Evolutionary conservation across 768 basidiomycete genomes (phyloP), one percentile per base, ranked within the genome.

Genomic region (Rhizopogon vesiculosus): DNA sequence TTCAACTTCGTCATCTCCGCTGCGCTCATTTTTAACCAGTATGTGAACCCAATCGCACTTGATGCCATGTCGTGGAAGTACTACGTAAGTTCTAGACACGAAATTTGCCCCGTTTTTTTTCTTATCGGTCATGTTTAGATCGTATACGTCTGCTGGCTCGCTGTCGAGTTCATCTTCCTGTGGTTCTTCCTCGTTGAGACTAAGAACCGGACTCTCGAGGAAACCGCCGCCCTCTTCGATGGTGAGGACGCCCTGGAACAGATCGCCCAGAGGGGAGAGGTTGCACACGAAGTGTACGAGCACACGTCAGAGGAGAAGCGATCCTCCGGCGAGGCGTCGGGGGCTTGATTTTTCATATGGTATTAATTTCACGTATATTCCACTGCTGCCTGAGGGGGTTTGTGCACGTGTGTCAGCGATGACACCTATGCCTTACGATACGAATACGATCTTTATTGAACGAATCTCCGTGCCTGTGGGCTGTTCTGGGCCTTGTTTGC

Each of bases 21-120:
- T 54, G 80, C 91, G 6, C 83, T 93, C 61, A 89, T 95, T 69
- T 91, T 95, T 73, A 93, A 92, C 68, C 91, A 91, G 72, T 91
- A 92, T 65, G 83, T 86, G 68, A 93, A 93, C 75, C 91, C 90
- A 38, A 80, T 91, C 67, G 89, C 88, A 35, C 75, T 91, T 42
- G 76, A 77, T 5, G 55, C 65, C 39, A 73, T 91, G 49, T 74
- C 66, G 53, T 91, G 90, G 90, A 89, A 85, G 66, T 91, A 90
- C 76, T 89, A 89, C 67, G 78, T 83, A 54, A 51, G 79, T 72
- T 6, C 12, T 19, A 16, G 13, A 4, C 15, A 13, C 10, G 41
- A 5, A 8, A 10, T 5, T 48, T 18, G 19, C 6, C 31, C 9
- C 39, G 15, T 29, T 16, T 45, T 53, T 49, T 4, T 38, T 28